phyloP scores from a whole-genome alignment of 2,329 filamentous ascomycete species.

The Alternaria panax region DNA sequence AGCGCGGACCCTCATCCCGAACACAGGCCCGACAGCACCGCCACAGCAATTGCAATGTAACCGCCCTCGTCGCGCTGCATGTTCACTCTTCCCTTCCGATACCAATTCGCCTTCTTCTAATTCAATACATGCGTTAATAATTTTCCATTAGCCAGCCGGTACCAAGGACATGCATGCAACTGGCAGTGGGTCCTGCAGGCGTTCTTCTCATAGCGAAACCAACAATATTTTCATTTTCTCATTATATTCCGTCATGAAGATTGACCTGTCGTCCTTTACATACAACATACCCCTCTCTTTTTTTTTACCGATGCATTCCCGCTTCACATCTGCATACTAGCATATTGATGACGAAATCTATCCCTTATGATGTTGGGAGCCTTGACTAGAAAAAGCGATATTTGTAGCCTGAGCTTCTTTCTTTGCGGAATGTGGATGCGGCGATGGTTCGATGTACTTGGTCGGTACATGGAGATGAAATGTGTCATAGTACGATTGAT shows the following conservation, averaged over 20 bases:
- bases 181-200: not conserved
- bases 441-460: not conserved
- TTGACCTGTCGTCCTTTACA: not conserved
- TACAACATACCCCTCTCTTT: conserved; percentile 15
- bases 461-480: not conserved
- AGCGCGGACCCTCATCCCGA: conserved; percentile 21
- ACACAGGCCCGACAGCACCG: conserved; percentile 15
- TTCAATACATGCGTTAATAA: conserved; percentile 9
- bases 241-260: conserved; percentile 3
- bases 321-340: conserved; percentile 3
- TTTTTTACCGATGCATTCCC: not conserved
- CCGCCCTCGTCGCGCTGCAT: not conserved
- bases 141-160: not conserved
- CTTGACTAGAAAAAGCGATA: not conserved
- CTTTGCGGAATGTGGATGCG: not conserved
- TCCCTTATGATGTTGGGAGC: not conserved
- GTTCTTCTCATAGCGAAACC: not conserved
- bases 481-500: conserved; percentile 2
- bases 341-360: conserved; percentile 1
- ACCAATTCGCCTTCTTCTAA: not conserved
- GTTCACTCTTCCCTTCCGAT: not conserved
- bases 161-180: not conserved
- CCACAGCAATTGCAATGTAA: conserved; percentile 13
- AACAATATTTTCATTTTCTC: not conserved
- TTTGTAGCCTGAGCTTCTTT: not conserved